Evolutionary conservation across 345 rosid species (phyloP), one percentile per base, ranked within the genome.

Genomic region (Pugionium cornutum): DNA sequence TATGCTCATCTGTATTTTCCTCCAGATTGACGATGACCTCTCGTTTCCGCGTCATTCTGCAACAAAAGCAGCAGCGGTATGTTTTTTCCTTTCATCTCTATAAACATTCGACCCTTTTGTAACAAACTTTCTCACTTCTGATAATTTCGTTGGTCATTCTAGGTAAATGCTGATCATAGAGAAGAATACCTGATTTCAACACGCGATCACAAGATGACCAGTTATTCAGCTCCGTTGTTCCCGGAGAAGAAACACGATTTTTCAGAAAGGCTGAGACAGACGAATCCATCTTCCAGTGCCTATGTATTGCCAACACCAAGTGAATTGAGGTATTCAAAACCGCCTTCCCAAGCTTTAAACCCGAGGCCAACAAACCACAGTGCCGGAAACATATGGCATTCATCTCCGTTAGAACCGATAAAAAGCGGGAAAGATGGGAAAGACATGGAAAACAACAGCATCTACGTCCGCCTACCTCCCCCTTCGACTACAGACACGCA

Each of bases 181-280:
- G 89, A 78, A 42, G 90, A 85, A 43, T 7, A 72, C 53, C 81
- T 53, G 7, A 69, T 56, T 42, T 43, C 76, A 58, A 41, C 59
- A 28, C 79, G 88, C 69, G 83, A 79, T 65, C 82, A 70, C 34
- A 80, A 67, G 76, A 58, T 73, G 56, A 77, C 77, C 62, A 94
- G 99, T 71, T 68, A 85, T 78, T 95, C 99, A n/a, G 99, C 95
- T 25, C 99, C 99, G 29, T 67, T 95, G 66, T 77, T 88, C 74
- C 79, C 86, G 10, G 99, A 86, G 66, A 81, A 82, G 71, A 91
- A 84, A 78, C 55, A 69, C 8, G 92, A 92, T 63, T 72, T 76
- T 40, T 62, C 73, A 4, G 97, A 92, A 70, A 83, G 72, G 79
- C 53, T 75, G 52, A 83, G 86, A 77, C 86, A 83, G 58, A 58